Percentiles rank a stretch among this genome's conserved stretches.
Evolutionary conservation across 345 rosid species (phyloP).

Genomic region (Brassica carinata): DNA sequence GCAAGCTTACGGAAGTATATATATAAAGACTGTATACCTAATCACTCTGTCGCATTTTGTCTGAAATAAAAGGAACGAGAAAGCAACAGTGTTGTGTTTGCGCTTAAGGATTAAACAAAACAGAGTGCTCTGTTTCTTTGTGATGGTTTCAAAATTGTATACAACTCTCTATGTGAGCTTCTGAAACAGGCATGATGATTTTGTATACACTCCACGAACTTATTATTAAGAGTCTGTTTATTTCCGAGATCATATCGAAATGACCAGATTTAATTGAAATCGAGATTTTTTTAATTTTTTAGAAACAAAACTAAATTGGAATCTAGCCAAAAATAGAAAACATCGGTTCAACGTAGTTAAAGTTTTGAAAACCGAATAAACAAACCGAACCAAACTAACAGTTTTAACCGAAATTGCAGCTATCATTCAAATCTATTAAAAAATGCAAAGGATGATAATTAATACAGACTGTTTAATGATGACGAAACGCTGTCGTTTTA

Average conservation of each 20-base stretch:
- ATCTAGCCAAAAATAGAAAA: too few species aligned
- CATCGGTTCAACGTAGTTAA: too few species aligned
- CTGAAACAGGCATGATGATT: not conserved
- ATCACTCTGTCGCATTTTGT: constrained; percentile 14
- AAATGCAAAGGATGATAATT: too few species aligned
- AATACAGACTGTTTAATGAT: not conserved
- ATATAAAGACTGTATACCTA: constrained; percentile 12
- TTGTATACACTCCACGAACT: too few species aligned
- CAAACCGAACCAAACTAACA: not conserved
- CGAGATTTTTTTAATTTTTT: too few species aligned
- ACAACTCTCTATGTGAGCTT: not conserved
- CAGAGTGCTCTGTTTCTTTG: constrained; percentile 35
- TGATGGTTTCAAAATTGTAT: constrained; percentile 17
- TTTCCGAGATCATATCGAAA: too few species aligned
- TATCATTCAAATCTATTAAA: too few species aligned
- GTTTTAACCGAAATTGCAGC: not conserved
- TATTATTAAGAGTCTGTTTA: too few species aligned
- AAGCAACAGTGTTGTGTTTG: constrained; percentile 24
- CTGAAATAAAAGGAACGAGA: constrained; percentile 25
- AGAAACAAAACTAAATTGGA: too few species aligned
- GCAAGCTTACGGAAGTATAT: constrained; percentile 20
- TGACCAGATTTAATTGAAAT: too few species aligned
- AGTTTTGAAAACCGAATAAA: too few species aligned
- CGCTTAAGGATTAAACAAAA: constrained; percentile 2
- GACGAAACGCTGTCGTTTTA: constrained; percentile 11